Evolutionary conservation across 2,329 filamentous ascomycete species (phyloP), one percentile per base, ranked within the genome.

Genomic region (Claviceps maximensis): DNA sequence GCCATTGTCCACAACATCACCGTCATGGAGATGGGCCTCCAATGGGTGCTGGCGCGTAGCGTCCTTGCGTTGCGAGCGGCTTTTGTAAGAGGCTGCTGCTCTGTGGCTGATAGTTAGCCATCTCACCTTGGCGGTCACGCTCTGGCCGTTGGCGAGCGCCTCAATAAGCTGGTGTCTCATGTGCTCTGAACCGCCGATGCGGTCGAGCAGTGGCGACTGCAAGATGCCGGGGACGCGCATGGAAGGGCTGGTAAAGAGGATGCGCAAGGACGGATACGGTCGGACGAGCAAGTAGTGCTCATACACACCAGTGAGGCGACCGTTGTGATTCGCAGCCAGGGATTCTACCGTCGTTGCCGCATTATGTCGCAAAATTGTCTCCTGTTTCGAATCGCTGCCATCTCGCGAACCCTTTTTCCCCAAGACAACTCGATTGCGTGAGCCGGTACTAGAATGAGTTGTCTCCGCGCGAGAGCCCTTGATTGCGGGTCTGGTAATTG

Each of bases 51-150:
- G 56, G 25, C 55, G 53, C 10, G 53, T 47, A 17, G 49, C 33
- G 27, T 53, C 55, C 40, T 56, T 54, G 29, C 54, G 23, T 29
- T 36, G 25, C 33, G 53, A 23, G 23, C 54, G 45, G 50, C 41
- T 7, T 12, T 50, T 46, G 31, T 19, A 33, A 31, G 40, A 27
- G 6, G 45, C 50, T 9, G 53, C 51, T 21, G 46, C 27, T 27
- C 50, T 42, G 15, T 53, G 50, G 38, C 50, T 53, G 31, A 38
- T 47, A 6, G 47, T 56, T 13, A 58, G 57, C 57, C 57, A 58
- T 44, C 52, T 57, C 15, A 90, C 78, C 62, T 87, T 87, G 4
- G 84, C 84, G 1, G 86, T 89, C 5, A 89, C 82, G 47, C 84
- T 83, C 46, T 80, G 78, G 0, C 84, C 84, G 59, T 83, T 77